A percentile compares a stretch with the other conserved stretches of the same genome.
Evolutionary conservation across 371 early-diverging fungal genomes (phyloP).

Genomic region (Mucor plumbeus): DNA sequence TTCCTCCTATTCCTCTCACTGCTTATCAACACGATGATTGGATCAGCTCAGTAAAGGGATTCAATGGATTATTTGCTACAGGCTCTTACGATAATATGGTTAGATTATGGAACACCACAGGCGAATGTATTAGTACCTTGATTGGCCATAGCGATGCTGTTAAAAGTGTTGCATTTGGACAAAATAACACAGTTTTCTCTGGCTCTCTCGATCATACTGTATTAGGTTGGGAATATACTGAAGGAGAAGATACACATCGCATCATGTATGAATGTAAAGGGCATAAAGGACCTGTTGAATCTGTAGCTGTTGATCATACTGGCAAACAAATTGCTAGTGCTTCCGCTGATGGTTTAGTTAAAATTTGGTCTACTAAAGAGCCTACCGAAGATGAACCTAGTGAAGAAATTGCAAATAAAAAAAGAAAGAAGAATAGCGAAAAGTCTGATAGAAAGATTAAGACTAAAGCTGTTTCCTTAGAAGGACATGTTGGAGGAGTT

Average conservation of each 20-base stretch:
- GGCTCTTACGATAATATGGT: conserved; percentile 88
- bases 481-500: conserved; percentile 87
- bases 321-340: conserved; percentile 77
- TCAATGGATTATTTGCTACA: conserved; percentile 64
- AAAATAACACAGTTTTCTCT: conserved; percentile 40
- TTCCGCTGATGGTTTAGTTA: conserved; percentile 80
- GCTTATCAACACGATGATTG: conserved; percentile 92
- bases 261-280: conserved; percentile 78
- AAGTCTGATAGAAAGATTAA: conserved; percentile 55
- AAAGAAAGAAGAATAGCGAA: conserved; percentile 59
- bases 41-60: conserved; percentile 79
- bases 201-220: conserved; percentile 56
- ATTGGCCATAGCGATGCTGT: conserved; percentile 75
- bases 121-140: conserved; percentile 73
- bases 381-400: conserved; percentile 60
- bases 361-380: conserved; percentile 73
- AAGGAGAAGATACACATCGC: conserved; percentile 25
- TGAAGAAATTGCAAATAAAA: conserved; percentile 50
- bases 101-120: conserved; percentile 82
- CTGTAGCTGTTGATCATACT: conserved; percentile 51
- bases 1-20: conserved; percentile 81
- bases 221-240: conserved; percentile 51
- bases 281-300: conserved; percentile 74
- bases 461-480: conserved; percentile 53
- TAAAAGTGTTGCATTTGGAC: conserved; percentile 61